Evolutionary conservation across 768 basidiomycete species (phyloP).

Genomic region (Sarcodon aspratus): DNA sequence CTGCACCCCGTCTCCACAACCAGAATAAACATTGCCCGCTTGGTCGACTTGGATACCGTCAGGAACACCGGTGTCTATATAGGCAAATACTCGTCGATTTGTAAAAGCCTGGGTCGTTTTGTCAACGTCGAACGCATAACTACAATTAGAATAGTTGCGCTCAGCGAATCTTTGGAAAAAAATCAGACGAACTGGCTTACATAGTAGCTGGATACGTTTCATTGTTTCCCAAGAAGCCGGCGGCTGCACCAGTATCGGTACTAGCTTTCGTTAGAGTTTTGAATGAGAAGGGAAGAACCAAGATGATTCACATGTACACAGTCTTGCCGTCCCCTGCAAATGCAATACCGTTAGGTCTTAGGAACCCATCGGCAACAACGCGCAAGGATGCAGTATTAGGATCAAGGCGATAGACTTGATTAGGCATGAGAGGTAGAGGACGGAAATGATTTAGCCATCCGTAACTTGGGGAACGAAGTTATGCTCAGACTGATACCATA

Average conservation of each 20-base stretch:
- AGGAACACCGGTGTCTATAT: constrained; percentile 44
- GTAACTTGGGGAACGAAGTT: constrained; percentile 27
- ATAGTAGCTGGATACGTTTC: constrained; percentile 49
- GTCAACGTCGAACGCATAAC: constrained; percentile 56
- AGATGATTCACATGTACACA: constrained; percentile 40
- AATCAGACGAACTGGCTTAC: constrained; percentile 22
- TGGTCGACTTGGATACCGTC: constrained; percentile 53
- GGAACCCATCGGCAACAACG: constrained; percentile 60
- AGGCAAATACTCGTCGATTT: constrained; percentile 53
- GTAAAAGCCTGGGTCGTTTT: constrained; percentile 32
- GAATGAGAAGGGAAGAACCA: constrained; percentile 3
- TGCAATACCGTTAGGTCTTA: constrained; percentile 56
- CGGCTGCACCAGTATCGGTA: constrained; percentile 33
- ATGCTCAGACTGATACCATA: neutral
- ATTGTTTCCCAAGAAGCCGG: constrained; percentile 30
- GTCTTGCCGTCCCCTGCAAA: constrained; percentile 47
- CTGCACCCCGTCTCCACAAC: constrained; percentile 50
- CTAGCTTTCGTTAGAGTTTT: constrained; percentile 17
- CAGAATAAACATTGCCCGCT: constrained; percentile 48
- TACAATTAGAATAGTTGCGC: constrained; percentile 11
- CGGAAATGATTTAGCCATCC: constrained; percentile 52
- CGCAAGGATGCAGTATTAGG: constrained; percentile 47
- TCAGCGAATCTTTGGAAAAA: neutral
- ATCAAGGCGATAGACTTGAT: constrained; percentile 65
- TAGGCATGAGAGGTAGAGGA: constrained; percentile 46